Evolutionary conservation across 345 rosid genomes (phyloP), one percentile per base, ranked within the genome.

Genomic region (Punica granatum): DNA sequence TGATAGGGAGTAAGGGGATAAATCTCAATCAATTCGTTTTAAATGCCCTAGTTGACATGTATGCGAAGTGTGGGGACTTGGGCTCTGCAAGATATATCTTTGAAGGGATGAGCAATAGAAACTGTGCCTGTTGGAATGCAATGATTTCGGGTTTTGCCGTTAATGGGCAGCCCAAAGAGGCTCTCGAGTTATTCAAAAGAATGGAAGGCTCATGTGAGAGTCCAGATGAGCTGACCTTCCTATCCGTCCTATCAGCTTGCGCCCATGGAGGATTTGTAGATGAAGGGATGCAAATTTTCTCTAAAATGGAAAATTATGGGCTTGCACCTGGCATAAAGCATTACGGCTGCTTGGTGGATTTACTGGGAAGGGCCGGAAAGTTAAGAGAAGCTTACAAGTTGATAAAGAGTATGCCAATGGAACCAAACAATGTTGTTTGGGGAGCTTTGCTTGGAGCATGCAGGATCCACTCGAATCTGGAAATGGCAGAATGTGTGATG

Each of bases 381-480:
- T 60, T 87, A 67, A 76, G 79, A 68, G 92, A 92, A 43, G 95
- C 98, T 67, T 81, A 82, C 42, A 25, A 70, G 65, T 68, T 88
- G 41, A 71, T 90, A 16, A 85, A 72, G 77, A 68, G 70, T 54
- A 86, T 90, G 96, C 89, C 86, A 9, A 44, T 82, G 76, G 82
- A 75, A 76, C 92, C 95, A 25, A 88, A 85, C 65, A 84, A 82
- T 72, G 79, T 82, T 8, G 83, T 88, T 36, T 84, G 87, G 87
- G 96, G 89, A 28, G 83, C 83, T 53, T 74, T 89, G 69, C 87
- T 92, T 67, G 92, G 89, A 60, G 93, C 92, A 43, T 89, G 96
- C 66, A 78, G 82, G 48, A 66, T 87, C 75, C 89, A 92, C 74
- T 49, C 41, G 42, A 82, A 85, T 72, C 69, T 64, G 33, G 77